Percentiles rank a stretch among this genome's conserved stretches.
These are phyloP conservation scores for Aspergillus sp. DNA, from an alignment of 2,329 filamentous ascomycete genomes.

Conservation along the genomic window DNA sequence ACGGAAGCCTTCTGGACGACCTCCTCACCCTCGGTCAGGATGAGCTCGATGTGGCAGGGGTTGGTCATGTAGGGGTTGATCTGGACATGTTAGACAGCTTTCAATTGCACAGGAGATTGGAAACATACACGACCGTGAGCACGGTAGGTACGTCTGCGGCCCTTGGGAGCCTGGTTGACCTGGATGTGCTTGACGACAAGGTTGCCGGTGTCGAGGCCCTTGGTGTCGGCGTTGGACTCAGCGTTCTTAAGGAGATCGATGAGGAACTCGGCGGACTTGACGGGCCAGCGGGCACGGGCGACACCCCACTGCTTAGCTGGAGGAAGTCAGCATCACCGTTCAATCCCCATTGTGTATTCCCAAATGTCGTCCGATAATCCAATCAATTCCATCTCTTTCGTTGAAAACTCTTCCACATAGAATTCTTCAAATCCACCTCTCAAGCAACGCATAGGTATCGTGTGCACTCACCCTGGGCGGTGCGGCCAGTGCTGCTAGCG, in stretches of 20 bases:
- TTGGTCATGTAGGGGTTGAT: slow-evolving; percentile 99
- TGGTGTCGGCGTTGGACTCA: slow-evolving; percentile 94
- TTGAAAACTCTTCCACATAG: neutral
- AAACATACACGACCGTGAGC: slow-evolving; percentile 97
- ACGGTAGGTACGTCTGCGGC: slow-evolving; percentile 98
- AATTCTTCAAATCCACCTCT: neutral
- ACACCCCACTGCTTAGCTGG: slow-evolving; percentile 99
- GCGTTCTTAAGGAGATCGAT: slow-evolving; percentile 97
- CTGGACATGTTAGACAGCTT: slow-evolving; percentile 52
- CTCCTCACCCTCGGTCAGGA: slow-evolving; percentile 97
- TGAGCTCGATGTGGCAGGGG: slow-evolving; percentile 99
- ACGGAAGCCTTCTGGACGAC: slow-evolving; percentile 87
- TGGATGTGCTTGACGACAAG: slow-evolving; percentile 99
- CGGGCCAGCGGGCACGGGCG: slow-evolving; percentile 96
- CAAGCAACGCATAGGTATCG: slow-evolving; percentile 4
- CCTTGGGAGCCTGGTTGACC: slow-evolving; percentile 99
- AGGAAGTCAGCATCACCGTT: slow-evolving; percentile 16
- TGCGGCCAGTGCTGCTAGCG: slow-evolving; percentile 91
- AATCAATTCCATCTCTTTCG: slow-evolving; percentile 8
- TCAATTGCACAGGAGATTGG: slow-evolving; percentile 7
- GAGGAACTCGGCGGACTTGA: slow-evolving; percentile 98
- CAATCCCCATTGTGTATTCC: neutral
- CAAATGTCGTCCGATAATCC: neutral
- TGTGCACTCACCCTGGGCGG: slow-evolving; percentile 86
- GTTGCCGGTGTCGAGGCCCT: slow-evolving; percentile 96